Percentiles rank a stretch among this genome's conserved stretches.
These are phyloP conservation scores for Candida incommunis DNA, from an alignment of 805 yeast genomes.

Conservation along the genomic window DNA sequence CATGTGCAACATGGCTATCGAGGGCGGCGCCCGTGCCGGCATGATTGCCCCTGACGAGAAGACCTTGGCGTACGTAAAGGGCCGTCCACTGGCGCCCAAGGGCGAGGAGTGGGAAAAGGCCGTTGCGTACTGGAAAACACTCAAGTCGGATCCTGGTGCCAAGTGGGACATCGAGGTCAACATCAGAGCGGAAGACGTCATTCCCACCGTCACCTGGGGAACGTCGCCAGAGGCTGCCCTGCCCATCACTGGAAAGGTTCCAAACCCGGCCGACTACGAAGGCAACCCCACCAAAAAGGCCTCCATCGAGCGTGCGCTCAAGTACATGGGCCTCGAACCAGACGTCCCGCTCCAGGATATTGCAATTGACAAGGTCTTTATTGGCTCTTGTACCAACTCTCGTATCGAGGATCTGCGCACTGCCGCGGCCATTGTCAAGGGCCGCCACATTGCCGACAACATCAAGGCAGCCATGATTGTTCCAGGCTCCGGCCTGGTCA, in stretches of 20 bases:
- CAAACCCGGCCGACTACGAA: conserved; percentile 63
- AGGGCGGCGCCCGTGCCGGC: conserved; percentile 99
- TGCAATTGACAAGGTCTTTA: conserved; percentile 80
- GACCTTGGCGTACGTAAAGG: conserved; percentile 80
- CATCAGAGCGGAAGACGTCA: conserved; percentile 70
- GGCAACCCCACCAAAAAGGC: conserved; percentile 49
- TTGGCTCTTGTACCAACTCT: conserved; percentile 96
- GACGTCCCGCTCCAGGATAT: conserved; percentile 68
- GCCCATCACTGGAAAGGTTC: conserved; percentile 81
- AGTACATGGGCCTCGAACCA: conserved; percentile 83
- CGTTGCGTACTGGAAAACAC: conserved; percentile 75
- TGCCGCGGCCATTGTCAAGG: conserved; percentile 88
- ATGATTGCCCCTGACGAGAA: conserved; percentile 93
- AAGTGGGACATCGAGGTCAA: conserved; percentile 70
- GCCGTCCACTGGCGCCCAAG: conserved; percentile 87
- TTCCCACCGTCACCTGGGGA: conserved; percentile 99
- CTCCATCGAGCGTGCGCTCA: conserved; percentile 83
- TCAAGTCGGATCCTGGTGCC: conserved; percentile 83
- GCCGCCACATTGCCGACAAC: conserved; percentile 70
- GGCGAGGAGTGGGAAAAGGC: conserved; percentile 96
- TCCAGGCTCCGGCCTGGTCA: conserved; percentile 95
- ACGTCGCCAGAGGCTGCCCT: conserved; percentile 98
- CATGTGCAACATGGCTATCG: conserved; percentile 97
- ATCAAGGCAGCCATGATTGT: conserved; percentile 81
- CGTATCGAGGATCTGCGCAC: conserved; percentile 94